Evolutionary conservation across 192 early-diverging fungal genomes (phyloP).

Genomic region (Geranomyces variabilis): DNA sequence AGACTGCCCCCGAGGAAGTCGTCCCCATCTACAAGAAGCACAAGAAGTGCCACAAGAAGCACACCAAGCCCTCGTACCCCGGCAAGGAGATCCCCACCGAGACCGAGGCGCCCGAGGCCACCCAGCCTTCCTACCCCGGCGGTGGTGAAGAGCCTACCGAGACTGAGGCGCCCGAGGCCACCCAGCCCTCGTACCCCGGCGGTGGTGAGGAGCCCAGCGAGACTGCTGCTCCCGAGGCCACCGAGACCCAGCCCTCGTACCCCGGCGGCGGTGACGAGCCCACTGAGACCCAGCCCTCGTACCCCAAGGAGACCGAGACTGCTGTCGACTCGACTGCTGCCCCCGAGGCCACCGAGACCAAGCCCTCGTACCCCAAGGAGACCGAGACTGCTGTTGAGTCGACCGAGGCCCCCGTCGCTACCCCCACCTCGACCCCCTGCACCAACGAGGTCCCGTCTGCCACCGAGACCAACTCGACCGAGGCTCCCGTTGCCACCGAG

Average conservation of each 20-base stretch:
- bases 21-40: neutral
- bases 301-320: too few species aligned
- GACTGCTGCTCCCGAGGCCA: neutral
- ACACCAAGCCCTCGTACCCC: neutral
- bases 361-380: neutral
- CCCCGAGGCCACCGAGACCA: neutral
- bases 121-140: neutral
- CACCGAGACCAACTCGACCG: slow-evolving; percentile 1
- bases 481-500: neutral
- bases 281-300: neutral
- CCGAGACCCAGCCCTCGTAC: slow-evolving; percentile 12
- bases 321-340: neutral
- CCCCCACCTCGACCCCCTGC: neutral
- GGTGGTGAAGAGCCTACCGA: neutral
- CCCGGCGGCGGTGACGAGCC: neutral
- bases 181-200: neutral
- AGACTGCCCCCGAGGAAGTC: slow-evolving; percentile 8
- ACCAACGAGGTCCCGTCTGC: neutral
- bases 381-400: neutral
- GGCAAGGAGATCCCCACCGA: neutral
- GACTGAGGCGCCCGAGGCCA: neutral
- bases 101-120: neutral
- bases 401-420: neutral
- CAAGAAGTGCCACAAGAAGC: slow-evolving; percentile 22
- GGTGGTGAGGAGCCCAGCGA: neutral